Evolutionary conservation across 2,329 filamentous ascomycete species (phyloP).

Genomic region (Neopestalotiopsis sp.): DNA sequence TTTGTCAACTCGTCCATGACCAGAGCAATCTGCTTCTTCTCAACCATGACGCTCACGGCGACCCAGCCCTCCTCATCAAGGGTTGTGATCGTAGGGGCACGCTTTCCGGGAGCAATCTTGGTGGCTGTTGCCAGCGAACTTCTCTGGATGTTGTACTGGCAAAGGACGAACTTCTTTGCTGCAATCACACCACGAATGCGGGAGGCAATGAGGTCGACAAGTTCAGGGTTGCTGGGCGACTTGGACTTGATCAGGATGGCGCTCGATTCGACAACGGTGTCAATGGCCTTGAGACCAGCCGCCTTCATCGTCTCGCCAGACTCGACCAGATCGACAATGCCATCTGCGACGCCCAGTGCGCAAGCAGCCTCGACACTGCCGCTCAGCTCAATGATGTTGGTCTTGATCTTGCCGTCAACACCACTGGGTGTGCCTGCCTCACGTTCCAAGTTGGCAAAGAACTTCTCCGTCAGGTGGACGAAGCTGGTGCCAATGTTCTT

Average conservation of each 20-base stretch:
- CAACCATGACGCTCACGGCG: constrained; percentile 92
- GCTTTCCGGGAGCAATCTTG: constrained; percentile 88
- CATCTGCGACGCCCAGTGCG: constrained; percentile 92
- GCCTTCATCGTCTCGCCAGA: constrained; percentile 98
- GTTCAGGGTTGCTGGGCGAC: constrained; percentile 75
- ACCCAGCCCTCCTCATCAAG: constrained; percentile 92
- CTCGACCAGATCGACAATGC: constrained; percentile 97
- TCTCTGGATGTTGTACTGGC: constrained; percentile 92
- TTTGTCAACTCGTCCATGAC: constrained; percentile 85
- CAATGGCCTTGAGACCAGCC: constrained; percentile 90
- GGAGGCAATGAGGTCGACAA: constrained; percentile 83
- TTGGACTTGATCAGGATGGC: constrained; percentile 93
- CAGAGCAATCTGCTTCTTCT: constrained; percentile 81
- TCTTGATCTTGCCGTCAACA: constrained; percentile 64
- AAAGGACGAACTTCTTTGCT: constrained; percentile 91
- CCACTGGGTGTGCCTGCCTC: constrained; percentile 46
- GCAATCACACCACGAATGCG: constrained; percentile 94
- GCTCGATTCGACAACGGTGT: constrained; percentile 86
- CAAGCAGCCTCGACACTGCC: constrained; percentile 98
- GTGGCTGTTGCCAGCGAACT: constrained; percentile 68
- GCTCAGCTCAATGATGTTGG: constrained; percentile 91
- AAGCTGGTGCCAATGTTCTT: constrained; percentile 97
- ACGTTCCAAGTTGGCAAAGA: constrained; percentile 80
- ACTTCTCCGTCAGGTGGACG: constrained; percentile 79
- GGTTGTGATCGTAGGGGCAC: constrained; percentile 88